Evolutionary conservation across 805 yeast species (phyloP), one percentile per base, ranked within the genome.

Genomic region (Yamadazyma ubonensis): DNA sequence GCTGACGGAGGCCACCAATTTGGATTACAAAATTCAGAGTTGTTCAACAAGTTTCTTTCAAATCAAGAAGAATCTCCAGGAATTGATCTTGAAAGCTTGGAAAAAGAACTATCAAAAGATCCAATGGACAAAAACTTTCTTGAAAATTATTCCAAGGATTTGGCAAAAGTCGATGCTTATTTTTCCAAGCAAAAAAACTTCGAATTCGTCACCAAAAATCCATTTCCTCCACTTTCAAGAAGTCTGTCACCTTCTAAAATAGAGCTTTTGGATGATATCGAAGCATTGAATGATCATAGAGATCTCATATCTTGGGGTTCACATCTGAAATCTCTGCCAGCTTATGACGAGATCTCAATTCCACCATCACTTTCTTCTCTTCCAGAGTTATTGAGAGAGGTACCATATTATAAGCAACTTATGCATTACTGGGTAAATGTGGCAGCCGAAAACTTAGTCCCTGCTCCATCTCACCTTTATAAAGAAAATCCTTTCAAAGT

Each of bases 401-500:
- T 79, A 10, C 83, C 86, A 0, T 71, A 67, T 45, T 81, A 80
- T 55, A 64, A 76, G 35, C 80, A 78, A 39, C 64, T 80, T 15
- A 78, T 84, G 60, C 79, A 79, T 45, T 80, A 80, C 46, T 86
- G 76, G 67, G 59, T 78, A 6, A 67, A 78, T 36, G 75, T 76
- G 10, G 83, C 86, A 0, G 76, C 90, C 1, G 70, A 69, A 26
- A 63, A 73, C 18, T 65, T 84, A 14, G 86, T 81, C 5, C 89
- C 90, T 0, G 80, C 85, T 0, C 86, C 86, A 7, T 65, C 74
- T 3, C 54, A 65, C 6, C 51, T 72, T 2, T 81, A 80, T 50
- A 64, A 59, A 15, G 78, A 75, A 11, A 81, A 83, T 49, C 95
- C 95, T 0, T 84, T 83, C 61, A 72, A 73, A 44, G 71, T 71